A percentile compares a stretch with the other conserved stretches of the same genome.
phyloP scores from a whole-genome alignment of 441 rosid species.

The Theobroma grandiflorum region DNA sequence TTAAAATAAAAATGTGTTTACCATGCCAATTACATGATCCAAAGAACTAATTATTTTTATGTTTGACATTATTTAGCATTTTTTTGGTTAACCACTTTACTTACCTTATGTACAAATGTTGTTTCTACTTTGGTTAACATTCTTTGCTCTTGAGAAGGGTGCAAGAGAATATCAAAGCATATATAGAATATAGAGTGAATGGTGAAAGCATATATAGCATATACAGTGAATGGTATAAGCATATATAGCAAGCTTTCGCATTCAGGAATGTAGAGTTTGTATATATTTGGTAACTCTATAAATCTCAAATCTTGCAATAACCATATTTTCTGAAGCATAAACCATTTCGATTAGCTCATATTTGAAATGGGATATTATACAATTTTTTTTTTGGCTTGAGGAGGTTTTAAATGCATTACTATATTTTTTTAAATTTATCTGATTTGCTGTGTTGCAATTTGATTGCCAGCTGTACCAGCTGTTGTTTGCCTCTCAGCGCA shows the following conservation, averaged over 20 bases:
- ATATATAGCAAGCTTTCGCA: neutral
- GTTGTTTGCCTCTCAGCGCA: neutral
- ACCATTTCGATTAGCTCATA: neutral
- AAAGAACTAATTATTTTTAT: neutral
- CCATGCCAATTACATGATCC: conserved; percentile 7
- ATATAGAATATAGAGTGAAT: neutral
- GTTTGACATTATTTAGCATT: neutral
- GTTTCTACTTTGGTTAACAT: neutral
- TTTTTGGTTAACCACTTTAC: neutral
- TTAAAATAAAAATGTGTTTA: neutral
- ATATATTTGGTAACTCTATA: conserved; percentile 4
- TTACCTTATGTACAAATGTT: neutral
- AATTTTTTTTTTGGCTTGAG: neutral
- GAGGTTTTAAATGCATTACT: neutral
- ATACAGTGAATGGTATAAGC: neutral
- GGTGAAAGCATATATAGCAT: neutral
- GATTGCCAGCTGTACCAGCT: conserved; percentile 7
- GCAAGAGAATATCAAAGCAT: neutral
- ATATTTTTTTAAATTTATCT: neutral
- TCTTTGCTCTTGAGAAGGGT: conserved; percentile 2
- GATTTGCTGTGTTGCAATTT: neutral
- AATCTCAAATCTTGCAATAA: neutral
- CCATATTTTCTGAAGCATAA: neutral
- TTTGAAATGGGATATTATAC: neutral
- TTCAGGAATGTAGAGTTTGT: neutral